Base-by-base conservation (phyloP, 805 yeast species). In the Candida tallmaniae region DNA sequence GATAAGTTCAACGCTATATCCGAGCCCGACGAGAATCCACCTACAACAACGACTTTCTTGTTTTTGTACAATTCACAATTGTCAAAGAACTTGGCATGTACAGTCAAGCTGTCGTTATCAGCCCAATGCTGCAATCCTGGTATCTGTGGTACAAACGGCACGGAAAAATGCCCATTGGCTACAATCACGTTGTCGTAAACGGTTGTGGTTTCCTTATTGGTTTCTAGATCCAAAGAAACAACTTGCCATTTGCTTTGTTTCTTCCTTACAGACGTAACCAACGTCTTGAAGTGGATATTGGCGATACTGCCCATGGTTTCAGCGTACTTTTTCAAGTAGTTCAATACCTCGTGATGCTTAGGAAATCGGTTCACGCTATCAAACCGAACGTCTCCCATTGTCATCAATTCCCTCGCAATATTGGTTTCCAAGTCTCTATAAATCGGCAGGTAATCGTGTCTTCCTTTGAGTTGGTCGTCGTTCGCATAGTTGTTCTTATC, bases 21-120 rank as follows among this genome's bases (percentile, higher is more conserved):
- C 14, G 76, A 73, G 18, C 90, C 95, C 19, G 88, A 78, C 2
- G 93, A 83, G 8, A 80, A 77, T 46, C 79, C 80, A 0, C 95
- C 95, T 12, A 85, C 74, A 5, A 84, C 71, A 26, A 85, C 54
- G 11, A 80, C 76, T 14, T 56, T 66, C 28, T 62, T 56, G 15
- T 61, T 55, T 6, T 50, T 47, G 41, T 52, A 68, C 11, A 45
- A 40, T 12, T 43, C 42, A 2, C 55, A 47, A 15, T 36, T 33
- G 23, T 56, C 50, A 39, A 44, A 59, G 29, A 54, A 56, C 39
- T 62, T 61, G 14, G 66, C 59, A 44, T 63, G 69, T 17, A 62
- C 44, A 3, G 58, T 38, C 1, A 34, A 39, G 1, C 65, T 62
- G 21, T 31, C 36, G 5, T 8, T 12, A 8, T 28, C 36, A 6